Evolutionary conservation across 2,329 filamentous ascomycete genomes (phyloP), one percentile per base, ranked within the genome.

Genomic region (Tolypocladium album): DNA sequence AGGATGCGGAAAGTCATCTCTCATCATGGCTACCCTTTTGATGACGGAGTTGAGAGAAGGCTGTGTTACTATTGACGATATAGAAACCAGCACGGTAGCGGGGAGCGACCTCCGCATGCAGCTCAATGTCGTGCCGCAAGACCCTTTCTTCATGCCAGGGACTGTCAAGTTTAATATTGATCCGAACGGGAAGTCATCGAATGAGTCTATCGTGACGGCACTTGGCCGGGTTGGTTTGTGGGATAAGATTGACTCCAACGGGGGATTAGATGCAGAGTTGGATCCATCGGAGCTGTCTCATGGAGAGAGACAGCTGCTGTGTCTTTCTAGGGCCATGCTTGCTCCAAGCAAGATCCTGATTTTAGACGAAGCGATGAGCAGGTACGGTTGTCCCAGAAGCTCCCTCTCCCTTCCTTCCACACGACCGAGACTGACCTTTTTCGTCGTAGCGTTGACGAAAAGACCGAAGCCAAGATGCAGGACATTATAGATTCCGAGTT

Each of bases 101-200:
- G 62, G 65, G 11, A 57, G 65, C 5, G 57, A 60, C 15, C 55
- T 73, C 0, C 66, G 70, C 1, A 60, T 64, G 3, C 59, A 66
- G 2, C 68, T 83, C 4, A 75, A 76, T 22, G 73, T 73, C 1
- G 68, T 83, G 1, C 75, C 82, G 0, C 82, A 84, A 67, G 80
- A 83, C 52, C 72, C 79, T 0, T 76, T 82, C 59, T 73, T 81
- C 15, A 69, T 84, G 13, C 73, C 74, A 3, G 80, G 78, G 1
- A 77, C 71, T 0, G 67, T 84, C 3, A 75, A 79, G 0, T 68
- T 71, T 3, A 85, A 84, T 58, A 69, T 80, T 1, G 79, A 82
- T 62, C 80, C 81, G 0, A 66, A 68, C 4, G 63, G 65, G 0
- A 60, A 64, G 15, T 68, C 69, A 53, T 70, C 70, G 1, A 75